phyloP scores from a whole-genome alignment of 176 grass and related monocot species.

The Pontederia crassipes region DNA sequence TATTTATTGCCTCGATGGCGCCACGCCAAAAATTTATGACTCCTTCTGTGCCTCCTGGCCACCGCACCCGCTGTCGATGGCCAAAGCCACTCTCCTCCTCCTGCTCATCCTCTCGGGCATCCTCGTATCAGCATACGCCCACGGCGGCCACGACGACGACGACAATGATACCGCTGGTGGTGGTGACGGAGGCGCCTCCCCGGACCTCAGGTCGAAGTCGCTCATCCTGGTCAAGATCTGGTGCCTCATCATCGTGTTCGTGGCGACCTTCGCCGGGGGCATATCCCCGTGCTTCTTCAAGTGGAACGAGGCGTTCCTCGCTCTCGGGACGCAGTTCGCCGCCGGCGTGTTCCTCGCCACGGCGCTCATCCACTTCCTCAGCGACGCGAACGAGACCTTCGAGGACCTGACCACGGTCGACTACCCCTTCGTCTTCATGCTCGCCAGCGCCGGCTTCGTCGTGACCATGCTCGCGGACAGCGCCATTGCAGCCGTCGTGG shows the following conservation, averaged over 20 bases:
- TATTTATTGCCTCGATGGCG: too few species aligned
- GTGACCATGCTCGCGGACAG: conserved; percentile 69
- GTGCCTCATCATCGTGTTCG: conserved; percentile 60
- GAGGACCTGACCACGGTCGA: conserved; percentile 36
- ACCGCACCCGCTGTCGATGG: background rate
- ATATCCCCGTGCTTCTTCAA: conserved; percentile 81
- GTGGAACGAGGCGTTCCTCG: conserved; percentile 83
- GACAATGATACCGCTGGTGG: conserved; percentile 4
- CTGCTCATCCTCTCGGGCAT: conserved; percentile 12
- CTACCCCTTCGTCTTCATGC: conserved; percentile 84
- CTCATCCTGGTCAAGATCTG: conserved; percentile 66
- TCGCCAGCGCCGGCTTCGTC: conserved; percentile 55
- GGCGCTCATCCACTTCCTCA: conserved; percentile 89
- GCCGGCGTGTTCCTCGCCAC: conserved; percentile 86
- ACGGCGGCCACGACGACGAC: conserved; percentile 25
- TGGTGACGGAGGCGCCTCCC: conserved; percentile 1
- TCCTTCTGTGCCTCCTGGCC: too few species aligned
- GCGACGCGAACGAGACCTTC: conserved; percentile 74
- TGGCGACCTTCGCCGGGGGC: conserved; percentile 55
- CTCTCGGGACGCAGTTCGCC: conserved; percentile 79
- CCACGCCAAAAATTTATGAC: too few species aligned
- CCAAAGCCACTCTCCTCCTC: background rate
- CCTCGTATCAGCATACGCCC: conserved; percentile 6
- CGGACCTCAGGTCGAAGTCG: conserved; percentile 53
- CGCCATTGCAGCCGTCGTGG: conserved; percentile 44